Evolutionary conservation across 2,329 filamentous ascomycete genomes (phyloP), one percentile per base, ranked within the genome.

Genomic region (Penicillium oxalicum): DNA sequence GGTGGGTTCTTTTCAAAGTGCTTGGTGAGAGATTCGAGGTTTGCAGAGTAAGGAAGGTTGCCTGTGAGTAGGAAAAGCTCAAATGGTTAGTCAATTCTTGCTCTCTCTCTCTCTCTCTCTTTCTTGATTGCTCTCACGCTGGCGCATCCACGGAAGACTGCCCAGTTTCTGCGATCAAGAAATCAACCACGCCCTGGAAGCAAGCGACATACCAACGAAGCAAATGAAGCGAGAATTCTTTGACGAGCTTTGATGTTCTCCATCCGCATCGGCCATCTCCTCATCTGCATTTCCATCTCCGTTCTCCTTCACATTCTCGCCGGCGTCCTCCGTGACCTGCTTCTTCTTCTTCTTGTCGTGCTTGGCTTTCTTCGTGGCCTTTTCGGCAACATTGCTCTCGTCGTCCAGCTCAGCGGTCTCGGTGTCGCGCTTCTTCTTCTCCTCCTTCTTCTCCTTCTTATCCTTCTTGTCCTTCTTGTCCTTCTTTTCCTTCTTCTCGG

Each of bases 31-130:
- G 82, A 77, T 43, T 80, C 80, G 44, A 78, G 77, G 4, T 86
- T 95, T 36, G 89, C 87, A 52, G 78, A 83, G 79, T 82, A 96
- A 43, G 91, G 91, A 5, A 97, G 84, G 73, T 96, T 96, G 67
- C 91, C 88, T 80, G 58, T 13, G 29, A 32, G 11, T 32, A 4
- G 29, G 18, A 18, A 51, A 11, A 18, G 61, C 11, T 9, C 29
- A 32, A n/a, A 37, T 51, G 8, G 34, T 43, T 18, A 29, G 27
- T 29, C 45, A 32, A n/a, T 33, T 18, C 9, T 25, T 40, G 26
- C 37, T 29, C 34, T n/a, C 35, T 42, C 18, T 18, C 18, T 18
- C 18, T 18, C 18, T 18, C 18, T 18, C 18, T 18, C 2, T 18
- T 18, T 18, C 18, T 18, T 18, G 18, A 18, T 2, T 18, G 2